phyloP scores from a whole-genome alignment of 2,329 filamentous ascomycete genomes.

The Pseudocercospora vitis region DNA sequence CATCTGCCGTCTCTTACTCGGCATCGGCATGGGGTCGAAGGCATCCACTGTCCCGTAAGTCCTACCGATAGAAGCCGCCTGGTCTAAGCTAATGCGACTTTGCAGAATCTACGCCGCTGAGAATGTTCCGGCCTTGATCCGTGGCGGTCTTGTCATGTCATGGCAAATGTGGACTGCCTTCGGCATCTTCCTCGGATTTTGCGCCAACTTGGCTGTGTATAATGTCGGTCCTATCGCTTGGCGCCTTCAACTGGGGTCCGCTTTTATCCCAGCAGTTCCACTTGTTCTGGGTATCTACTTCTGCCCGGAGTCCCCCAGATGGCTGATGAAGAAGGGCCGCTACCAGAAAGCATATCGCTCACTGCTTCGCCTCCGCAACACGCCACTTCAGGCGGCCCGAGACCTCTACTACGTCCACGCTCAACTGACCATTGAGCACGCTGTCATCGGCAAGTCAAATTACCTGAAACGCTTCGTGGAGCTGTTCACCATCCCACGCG shows the following conservation, averaged over 20 bases:
- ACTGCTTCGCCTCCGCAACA: conserved; percentile 41
- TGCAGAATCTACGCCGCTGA: conserved; percentile 41
- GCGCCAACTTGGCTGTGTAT: conserved; percentile 52
- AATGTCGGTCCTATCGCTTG: conserved; percentile 56
- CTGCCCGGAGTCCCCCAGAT: conserved; percentile 43
- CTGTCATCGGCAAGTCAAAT: conserved; percentile 40
- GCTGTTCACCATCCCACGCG: conserved; percentile 47
- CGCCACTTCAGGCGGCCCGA: conserved; percentile 31
- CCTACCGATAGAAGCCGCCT: no score
- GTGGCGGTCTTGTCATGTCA: conserved; percentile 33
- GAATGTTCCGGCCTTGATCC: conserved; percentile 51
- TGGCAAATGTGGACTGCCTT: conserved; percentile 53
- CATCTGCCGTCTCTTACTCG: conserved; percentile 66
- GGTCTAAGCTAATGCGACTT: no score
- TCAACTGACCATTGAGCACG: conserved; percentile 20
- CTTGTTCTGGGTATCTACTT: conserved; percentile 53
- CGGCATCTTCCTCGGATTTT: conserved; percentile 64
- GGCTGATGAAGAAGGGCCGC: conserved; percentile 30
- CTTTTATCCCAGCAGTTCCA: conserved; percentile 65
- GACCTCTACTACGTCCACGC: conserved; percentile 39
- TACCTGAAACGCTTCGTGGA: conserved; percentile 33
- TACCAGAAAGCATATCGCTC: conserved; percentile 43
- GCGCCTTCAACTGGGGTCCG: conserved; percentile 62
- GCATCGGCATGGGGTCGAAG: conserved; percentile 49
- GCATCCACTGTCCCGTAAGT: conserved; percentile 51